Evolutionary conservation across 345 rosid genomes (phyloP), one percentile per base, ranked within the genome.

Genomic region (Tarenaya hassleriana): DNA sequence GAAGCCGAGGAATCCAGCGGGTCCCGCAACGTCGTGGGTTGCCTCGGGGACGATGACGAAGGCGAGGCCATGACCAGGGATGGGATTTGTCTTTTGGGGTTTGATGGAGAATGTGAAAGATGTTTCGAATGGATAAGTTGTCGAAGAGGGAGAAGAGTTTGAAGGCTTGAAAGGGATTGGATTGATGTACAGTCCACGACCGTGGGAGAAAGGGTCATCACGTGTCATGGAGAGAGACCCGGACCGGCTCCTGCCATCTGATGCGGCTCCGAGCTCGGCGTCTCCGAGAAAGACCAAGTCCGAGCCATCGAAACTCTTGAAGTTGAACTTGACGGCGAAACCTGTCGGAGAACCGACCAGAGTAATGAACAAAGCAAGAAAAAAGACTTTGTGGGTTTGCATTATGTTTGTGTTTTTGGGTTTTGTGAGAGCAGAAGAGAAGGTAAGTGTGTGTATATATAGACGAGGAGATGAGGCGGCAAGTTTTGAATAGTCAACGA

Each of bases 1-100:
- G 31, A 77, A 55, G 44, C 73, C 77, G 0, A 73, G 50, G 47
- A 56, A 72, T 52, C 71, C 74, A 49, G 42, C 64, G 3, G 29
- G 29, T 2, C 2, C 3, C 2, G 29, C 29, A 2, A 5, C 39
- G 64, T 45, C 3, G 5, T 2, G 29, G 29, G 29, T 2, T 2
- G 29, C 3, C 5, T 24, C 3, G 5, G 29, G 29, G 5, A 5
- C 29, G 5, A 24, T 5, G 29, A 24, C 29, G 29, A 24, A 24
- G 29, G 29, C 29, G 3, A 24, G 2, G 2, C 29, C 29, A 24
- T 24, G 29, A 5, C 29, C 29, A 24, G 5, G 29, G 29, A 2
- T 24, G 29, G 29, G 29, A 24, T n/a, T n/a, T n/a, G n/a, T n/a
- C n/a, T 63, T 64, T 1, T 47, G 58, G 19, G 69, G 69, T 42